Conservation (phyloP, 257 asterid species). For the Solanum chiquidenum region DNA sequence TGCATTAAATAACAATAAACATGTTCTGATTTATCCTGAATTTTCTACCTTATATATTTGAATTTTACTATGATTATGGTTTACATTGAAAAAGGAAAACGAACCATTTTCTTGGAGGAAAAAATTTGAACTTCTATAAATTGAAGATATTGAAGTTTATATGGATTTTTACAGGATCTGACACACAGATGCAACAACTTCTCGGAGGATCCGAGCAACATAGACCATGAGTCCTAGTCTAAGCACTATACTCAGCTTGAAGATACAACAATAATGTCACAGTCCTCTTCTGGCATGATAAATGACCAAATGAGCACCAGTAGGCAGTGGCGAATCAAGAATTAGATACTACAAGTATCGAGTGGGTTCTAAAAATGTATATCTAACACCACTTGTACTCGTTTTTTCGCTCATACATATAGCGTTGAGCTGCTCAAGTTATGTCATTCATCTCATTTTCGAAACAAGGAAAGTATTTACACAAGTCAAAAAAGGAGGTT, state of each 20-base stretch:
- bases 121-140: neutral
- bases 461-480: neutral
- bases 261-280: neutral
- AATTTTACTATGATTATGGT: neutral
- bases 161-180: neutral
- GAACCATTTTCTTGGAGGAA: neutral
- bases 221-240: neutral
- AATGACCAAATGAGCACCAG: neutral
- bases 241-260: neutral
- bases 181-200: neutral
- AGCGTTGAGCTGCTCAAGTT: neutral
- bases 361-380: neutral
- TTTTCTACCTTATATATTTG: neutral
- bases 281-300: neutral
- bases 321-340: neutral
- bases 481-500: neutral
- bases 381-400: neutral
- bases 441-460: neutral
- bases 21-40: neutral
- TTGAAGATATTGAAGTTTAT: neutral
- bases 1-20: too few relatives aligned
- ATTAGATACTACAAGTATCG: neutral
- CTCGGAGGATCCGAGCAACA: neutral
- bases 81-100: neutral
- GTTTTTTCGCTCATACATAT: neutral